phyloP scores from a whole-genome alignment of 345 rosid species.

The Citrus cavaleriei region DNA sequence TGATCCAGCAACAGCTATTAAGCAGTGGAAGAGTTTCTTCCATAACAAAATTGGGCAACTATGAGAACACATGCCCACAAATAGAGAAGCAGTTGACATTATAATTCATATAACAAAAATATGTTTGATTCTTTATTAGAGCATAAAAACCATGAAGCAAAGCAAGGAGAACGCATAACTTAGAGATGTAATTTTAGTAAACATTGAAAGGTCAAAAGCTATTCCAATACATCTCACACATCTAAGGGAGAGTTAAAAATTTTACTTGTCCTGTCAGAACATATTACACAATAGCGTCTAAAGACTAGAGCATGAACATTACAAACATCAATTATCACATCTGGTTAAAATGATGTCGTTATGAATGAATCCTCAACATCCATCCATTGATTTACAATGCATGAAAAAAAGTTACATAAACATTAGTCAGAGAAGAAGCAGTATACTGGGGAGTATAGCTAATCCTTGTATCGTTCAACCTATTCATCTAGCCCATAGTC shows the following conservation, averaged over 20 bases:
- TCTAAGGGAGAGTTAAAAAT: neutral
- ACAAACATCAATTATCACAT: neutral
- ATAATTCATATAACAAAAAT: no score
- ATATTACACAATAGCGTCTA: neutral
- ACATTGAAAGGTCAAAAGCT: neutral
- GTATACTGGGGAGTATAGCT: neutral
- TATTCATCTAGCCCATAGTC: slow-evolving; percentile 70
- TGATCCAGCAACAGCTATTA: no score
- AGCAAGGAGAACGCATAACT: neutral
- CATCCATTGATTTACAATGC: neutral
- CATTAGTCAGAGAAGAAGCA: neutral
- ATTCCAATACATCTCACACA: neutral
- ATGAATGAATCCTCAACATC: neutral
- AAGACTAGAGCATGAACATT: neutral
- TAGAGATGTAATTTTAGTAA: neutral
- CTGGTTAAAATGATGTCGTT: no score
- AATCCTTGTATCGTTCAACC: neutral
- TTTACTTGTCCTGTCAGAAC: neutral
- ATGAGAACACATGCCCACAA: no score
- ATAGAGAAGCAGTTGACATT: no score
- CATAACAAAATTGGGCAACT: no score
- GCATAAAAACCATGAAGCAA: neutral
- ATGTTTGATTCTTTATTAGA: no score
- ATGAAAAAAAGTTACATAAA: neutral
- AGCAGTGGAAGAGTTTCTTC: no score